phyloP scores from a whole-genome alignment of 805 yeast species.

The Alloascoidea africana region DNA sequence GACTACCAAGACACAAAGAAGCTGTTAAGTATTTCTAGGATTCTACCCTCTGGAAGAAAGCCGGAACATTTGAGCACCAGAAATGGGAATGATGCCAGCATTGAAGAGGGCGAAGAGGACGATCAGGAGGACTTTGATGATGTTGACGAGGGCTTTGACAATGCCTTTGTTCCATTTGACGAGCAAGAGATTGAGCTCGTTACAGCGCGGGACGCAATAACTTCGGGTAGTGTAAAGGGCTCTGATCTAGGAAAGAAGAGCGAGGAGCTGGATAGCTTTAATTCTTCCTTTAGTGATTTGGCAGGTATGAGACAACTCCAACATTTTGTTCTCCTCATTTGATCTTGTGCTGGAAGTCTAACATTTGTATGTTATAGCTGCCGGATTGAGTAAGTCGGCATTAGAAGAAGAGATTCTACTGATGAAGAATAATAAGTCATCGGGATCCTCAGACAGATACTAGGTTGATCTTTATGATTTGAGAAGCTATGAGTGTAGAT shows the following conservation, averaged over 20 bases:
- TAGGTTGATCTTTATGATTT: too few relatives aligned
- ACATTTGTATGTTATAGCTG: not conserved
- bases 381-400: not conserved
- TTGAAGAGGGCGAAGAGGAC: constrained; percentile 14
- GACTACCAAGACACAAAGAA: not conserved
- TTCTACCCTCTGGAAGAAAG: too few relatives aligned
- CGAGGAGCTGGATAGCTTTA: constrained; percentile 31
- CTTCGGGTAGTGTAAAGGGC: constrained; percentile 10
- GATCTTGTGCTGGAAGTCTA: not conserved
- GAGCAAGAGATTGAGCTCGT: constrained; percentile 24
- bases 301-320: not conserved
- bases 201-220: constrained; percentile 20
- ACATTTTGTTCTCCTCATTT: not conserved
- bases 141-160: constrained; percentile 13
- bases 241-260: constrained; percentile 24
- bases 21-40: constrained; percentile 14
- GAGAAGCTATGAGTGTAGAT: too few relatives aligned
- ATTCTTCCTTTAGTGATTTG: not conserved
- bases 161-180: constrained; percentile 28
- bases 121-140: constrained; percentile 21
- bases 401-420: not conserved
- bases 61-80: constrained; percentile 19
- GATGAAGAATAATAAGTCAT: too few relatives aligned
- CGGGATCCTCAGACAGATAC: too few relatives aligned
- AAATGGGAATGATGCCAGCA: constrained; percentile 21